phyloP scores from a whole-genome alignment of 2,329 filamentous ascomycete genomes.

The Tolypocladium ophioglossoides region DNA sequence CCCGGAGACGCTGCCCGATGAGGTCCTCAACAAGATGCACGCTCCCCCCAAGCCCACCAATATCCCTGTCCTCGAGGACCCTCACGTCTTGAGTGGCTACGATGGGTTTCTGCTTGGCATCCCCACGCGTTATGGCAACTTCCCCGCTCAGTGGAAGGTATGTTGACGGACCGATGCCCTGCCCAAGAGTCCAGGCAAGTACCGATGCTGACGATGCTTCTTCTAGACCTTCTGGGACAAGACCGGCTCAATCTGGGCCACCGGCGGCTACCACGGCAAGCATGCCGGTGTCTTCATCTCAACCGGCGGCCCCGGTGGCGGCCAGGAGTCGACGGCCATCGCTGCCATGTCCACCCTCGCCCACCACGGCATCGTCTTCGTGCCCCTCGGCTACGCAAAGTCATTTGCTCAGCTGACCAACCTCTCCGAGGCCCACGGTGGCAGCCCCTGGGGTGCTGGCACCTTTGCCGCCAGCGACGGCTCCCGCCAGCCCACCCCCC shows the following conservation, averaged over 20 bases:
- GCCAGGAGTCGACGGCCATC: conserved; percentile 83
- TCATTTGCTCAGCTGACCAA: conserved; percentile 61
- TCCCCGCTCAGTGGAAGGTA: conserved; percentile 87
- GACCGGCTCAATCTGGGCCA: conserved; percentile 74
- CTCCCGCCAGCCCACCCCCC: conserved; percentile 64
- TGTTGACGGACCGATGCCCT: background rate
- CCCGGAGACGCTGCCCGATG: conserved; percentile 73
- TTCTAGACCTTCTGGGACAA: conserved; percentile 68
- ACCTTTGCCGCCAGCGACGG: conserved; percentile 76
- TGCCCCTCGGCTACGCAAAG: conserved; percentile 88
- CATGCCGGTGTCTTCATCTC: conserved; percentile 85
- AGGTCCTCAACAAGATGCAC: conserved; percentile 84
- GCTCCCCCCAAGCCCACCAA: conserved; percentile 64
- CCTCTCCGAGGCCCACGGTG: conserved; percentile 72
- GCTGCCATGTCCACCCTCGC: conserved; percentile 72
- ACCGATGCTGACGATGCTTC: background rate
- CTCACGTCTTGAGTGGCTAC: conserved; percentile 56
- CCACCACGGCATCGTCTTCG: conserved; percentile 93
- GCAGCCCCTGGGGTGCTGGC: conserved; percentile 85
- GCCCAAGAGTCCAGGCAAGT: background rate
- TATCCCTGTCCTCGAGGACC: conserved; percentile 52
- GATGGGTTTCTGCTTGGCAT: conserved; percentile 90
- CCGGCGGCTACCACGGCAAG: conserved; percentile 74
- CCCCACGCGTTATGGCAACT: conserved; percentile 93
- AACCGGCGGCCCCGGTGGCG: conserved; percentile 75